Percentiles rank a stretch among this genome's conserved stretches.
These are phyloP conservation scores for Trypanosoma rangeli DNA, from an alignment of 208 protist genomes.

Conservation along the genomic window DNA sequence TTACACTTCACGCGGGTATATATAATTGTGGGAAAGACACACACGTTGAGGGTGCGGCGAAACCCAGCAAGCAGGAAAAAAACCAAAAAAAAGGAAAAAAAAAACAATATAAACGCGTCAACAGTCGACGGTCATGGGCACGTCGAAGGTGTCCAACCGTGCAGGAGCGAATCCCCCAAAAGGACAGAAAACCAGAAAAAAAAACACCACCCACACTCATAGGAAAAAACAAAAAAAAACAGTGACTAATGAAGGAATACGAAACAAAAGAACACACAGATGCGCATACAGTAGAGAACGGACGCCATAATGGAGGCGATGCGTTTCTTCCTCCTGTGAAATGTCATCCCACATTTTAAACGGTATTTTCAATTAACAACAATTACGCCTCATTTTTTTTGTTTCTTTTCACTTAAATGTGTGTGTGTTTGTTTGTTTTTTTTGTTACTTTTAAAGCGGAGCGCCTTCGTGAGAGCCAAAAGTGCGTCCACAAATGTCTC, in stretches of 20 bases:
- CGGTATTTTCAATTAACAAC: not conserved
- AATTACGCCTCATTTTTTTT: not conserved
- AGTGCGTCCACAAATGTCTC: not conserved
- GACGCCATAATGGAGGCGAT: not conserved
- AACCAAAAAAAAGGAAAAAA: not conserved
- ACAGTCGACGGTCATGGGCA: not conserved
- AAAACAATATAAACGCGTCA: constrained; percentile 1
- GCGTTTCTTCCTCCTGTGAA: not conserved
- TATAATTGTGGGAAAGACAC: not conserved
- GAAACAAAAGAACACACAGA: not conserved
- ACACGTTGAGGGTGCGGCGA: not conserved
- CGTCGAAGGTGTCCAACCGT: no score
- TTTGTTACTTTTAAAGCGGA: not conserved
- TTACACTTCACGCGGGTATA: not conserved
- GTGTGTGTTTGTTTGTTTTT: not conserved
- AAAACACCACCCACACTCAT: not conserved
- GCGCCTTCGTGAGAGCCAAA: not conserved
- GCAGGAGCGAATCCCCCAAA: no score
- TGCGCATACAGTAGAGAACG: not conserved
- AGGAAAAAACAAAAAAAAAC: not conserved
- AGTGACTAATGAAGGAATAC: no score
- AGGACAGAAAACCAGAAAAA: not conserved
- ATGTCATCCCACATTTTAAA: not conserved
- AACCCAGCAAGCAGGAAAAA: not conserved
- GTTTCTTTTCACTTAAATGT: not conserved